These are phyloP conservation scores for Elsinoe arachidis DNA, from an alignment of 2,329 filamentous ascomycete genomes.

Conservation along the genomic window DNA sequence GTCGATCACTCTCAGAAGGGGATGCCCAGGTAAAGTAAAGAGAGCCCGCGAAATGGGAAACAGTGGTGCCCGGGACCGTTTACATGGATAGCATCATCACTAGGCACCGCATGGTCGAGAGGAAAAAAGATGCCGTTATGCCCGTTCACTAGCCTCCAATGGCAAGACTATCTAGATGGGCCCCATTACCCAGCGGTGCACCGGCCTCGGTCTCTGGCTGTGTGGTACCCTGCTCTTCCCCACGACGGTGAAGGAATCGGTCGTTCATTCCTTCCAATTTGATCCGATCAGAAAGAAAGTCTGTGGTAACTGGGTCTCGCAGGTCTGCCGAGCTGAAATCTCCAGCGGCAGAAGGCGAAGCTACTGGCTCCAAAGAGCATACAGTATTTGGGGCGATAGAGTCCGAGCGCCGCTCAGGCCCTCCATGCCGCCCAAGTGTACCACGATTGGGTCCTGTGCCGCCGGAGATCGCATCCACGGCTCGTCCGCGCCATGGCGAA, in stretches of 20 bases:
- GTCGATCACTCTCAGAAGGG: conserved; percentile 1
- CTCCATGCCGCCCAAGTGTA: neutral
- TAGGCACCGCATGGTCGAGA: conserved; percentile 2
- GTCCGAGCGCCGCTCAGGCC: neutral
- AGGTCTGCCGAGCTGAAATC: neutral
- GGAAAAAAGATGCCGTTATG: conserved; percentile 5
- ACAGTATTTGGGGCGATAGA: neutral
- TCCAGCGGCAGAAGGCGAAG: neutral
- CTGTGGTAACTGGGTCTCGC: neutral
- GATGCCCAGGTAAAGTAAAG: neutral
- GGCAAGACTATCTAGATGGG: conserved; percentile 2
- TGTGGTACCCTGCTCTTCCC: neutral
- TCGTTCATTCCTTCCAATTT: conserved; percentile 10
- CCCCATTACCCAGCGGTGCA: neutral
- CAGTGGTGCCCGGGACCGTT: neutral
- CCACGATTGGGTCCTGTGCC: neutral
- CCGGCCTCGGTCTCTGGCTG: neutral
- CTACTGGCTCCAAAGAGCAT: neutral
- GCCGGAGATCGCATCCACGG: conserved; percentile 9
- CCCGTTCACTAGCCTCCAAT: neutral
- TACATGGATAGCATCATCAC: conserved; percentile 7
- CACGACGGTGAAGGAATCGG: neutral
- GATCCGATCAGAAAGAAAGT: neutral
- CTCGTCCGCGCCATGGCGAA: conserved; percentile 5
- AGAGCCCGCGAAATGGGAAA: neutral